Conservation (phyloP, 768 basidiomycete species). For the Termitomyces sp. region DNA sequence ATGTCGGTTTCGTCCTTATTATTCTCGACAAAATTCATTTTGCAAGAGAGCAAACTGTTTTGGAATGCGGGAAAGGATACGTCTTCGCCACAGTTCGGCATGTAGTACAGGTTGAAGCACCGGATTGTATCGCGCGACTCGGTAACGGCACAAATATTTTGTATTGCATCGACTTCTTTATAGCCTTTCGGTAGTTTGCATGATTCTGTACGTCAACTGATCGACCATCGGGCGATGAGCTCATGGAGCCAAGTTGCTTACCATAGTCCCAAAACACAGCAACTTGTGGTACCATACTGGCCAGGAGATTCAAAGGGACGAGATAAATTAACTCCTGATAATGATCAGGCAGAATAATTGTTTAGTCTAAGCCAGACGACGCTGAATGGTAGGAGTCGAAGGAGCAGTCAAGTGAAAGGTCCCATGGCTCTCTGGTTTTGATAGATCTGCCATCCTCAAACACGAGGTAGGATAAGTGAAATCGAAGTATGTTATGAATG, state of each 20-base stretch:
- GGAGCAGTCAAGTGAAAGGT: not conserved
- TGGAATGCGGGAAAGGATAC: not conserved
- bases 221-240: not conserved
- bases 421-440: not conserved
- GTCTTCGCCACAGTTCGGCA: not conserved
- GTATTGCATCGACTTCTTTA: conserved; percentile 24
- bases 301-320: not conserved
- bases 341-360: not conserved
- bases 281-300: not conserved
- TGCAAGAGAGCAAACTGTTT: not conserved
- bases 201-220: conserved; percentile 19
- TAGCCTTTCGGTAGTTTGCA: conserved; percentile 24
- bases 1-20: not conserved
- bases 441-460: not conserved
- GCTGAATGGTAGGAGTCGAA: not conserved
- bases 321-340: not conserved
- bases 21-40: not conserved
- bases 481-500: not conserved
- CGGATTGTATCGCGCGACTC: conserved; percentile 26
- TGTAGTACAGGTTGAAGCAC: conserved; percentile 26
- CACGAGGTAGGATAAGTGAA: conserved; percentile 2
- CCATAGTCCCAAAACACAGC: conserved; percentile 26
- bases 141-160: conserved; percentile 23
- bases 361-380: not conserved
- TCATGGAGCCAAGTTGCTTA: conserved; percentile 8